These are phyloP conservation scores for Candida sonorensis DNA, from an alignment of 805 yeast genomes.

Conservation along the genomic window DNA sequence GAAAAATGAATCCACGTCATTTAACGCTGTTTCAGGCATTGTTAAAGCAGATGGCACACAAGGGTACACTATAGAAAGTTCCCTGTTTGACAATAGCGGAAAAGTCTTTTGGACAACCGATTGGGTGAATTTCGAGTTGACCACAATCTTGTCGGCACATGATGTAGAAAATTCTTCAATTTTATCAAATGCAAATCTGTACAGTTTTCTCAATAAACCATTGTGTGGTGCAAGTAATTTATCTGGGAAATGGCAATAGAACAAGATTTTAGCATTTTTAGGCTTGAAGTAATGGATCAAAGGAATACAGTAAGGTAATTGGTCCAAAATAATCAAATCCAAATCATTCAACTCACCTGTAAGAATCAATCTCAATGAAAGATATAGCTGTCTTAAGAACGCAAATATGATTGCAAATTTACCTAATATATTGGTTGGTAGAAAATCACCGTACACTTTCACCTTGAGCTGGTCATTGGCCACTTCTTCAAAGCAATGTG, in stretches of 20 bases:
- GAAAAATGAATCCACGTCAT: conserved; percentile 31
- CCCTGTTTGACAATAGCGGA: conserved; percentile 25
- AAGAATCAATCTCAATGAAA: conserved; percentile 41
- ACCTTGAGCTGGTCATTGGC: conserved; percentile 51
- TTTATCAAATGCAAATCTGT: conserved; percentile 78
- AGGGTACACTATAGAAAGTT: conserved; percentile 62
- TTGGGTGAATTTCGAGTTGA: conserved; percentile 81
- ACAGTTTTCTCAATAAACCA: conserved; percentile 48
- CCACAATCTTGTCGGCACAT: conserved; percentile 72
- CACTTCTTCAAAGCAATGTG: conserved; percentile 90
- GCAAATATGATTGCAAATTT: conserved; percentile 78
- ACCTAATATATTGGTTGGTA: conserved; percentile 67
- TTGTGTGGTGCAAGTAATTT: conserved; percentile 61
- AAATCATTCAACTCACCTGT: conserved; percentile 41
- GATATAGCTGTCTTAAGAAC: conserved; percentile 69
- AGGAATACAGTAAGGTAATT: conserved; percentile 80
- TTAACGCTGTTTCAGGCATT: conserved; percentile 17
- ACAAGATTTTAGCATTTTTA: conserved; percentile 48
- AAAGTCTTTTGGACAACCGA: conserved; percentile 64
- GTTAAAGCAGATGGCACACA: conserved; percentile 51
- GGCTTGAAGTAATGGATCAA: conserved; percentile 42
- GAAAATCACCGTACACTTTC: conserved; percentile 70
- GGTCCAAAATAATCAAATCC: conserved; percentile 83
- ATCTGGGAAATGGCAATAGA: conserved; percentile 97
- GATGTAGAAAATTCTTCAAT: conserved; percentile 77